These are phyloP conservation scores for Saccharomycopsis fibuligera DNA, from an alignment of 805 yeast genomes.

Conservation along the genomic window DNA sequence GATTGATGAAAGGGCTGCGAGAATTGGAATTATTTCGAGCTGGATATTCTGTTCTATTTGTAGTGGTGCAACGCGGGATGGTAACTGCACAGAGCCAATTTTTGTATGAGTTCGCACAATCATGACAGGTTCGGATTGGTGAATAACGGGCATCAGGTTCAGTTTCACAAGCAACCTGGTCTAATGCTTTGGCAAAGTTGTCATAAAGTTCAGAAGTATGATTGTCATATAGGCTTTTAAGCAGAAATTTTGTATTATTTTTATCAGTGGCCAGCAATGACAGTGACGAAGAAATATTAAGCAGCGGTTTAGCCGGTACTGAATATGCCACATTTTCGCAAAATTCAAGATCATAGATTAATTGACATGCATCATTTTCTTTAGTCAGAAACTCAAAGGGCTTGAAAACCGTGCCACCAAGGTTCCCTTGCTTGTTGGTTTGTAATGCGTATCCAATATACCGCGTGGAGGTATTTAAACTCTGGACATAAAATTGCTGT, in stretches of 20 bases:
- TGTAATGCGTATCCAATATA: conserved; percentile 63
- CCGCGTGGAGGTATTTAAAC: conserved; percentile 51
- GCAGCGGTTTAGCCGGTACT: conserved; percentile 57
- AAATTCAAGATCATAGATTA: conserved; percentile 68
- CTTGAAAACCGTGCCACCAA: conserved; percentile 61
- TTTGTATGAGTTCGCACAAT: conserved; percentile 66
- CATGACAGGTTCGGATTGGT: conserved; percentile 63
- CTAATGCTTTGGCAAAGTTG: conserved; percentile 71
- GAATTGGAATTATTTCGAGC: conserved; percentile 43
- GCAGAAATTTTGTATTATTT: conserved; percentile 28
- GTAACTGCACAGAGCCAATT: conserved; percentile 87
- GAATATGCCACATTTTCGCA: conserved; percentile 82
- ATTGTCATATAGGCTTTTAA: conserved; percentile 51
- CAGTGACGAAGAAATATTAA: conserved; percentile 32
- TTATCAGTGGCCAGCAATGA: too few relatives aligned
- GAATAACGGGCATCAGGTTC: conserved; percentile 63
- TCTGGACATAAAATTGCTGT: conserved; percentile 57
- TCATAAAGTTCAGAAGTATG: conserved; percentile 49
- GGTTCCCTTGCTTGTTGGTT: conserved; percentile 34
- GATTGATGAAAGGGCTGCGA: conserved; percentile 55
- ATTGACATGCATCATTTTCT: conserved; percentile 53
- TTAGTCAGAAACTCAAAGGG: conserved; percentile 53
- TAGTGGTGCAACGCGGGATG: conserved; percentile 77
- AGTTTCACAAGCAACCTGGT: conserved; percentile 70
- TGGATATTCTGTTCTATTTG: conserved; percentile 37